phyloP scores from a whole-genome alignment of 148 eudicot genomes.

The Spergularia bocconei region DNA sequence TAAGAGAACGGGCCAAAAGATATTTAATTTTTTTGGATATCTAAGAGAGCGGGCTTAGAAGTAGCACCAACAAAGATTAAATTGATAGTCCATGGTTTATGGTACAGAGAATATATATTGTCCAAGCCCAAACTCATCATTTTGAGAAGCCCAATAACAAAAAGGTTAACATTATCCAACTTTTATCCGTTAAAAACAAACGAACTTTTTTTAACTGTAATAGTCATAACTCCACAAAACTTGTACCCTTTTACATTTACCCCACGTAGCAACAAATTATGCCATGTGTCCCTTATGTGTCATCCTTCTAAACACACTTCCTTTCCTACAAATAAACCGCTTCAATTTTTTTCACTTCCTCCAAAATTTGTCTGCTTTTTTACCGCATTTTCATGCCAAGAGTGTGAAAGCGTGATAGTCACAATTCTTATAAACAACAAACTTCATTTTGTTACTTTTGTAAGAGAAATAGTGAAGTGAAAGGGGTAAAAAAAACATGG shows the following conservation, averaged over 20 bases:
- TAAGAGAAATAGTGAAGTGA: background rate
- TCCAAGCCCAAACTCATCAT: no score
- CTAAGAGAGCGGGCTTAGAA: no score
- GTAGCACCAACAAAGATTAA: no score
- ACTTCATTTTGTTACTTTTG: background rate
- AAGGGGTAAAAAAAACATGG: constrained; percentile 35
- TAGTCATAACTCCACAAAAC: constrained; percentile 2
- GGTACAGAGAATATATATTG: no score
- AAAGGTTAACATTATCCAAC: background rate
- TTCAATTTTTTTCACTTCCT: background rate
- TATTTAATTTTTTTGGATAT: no score
- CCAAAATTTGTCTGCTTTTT: background rate
- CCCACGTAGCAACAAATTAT: constrained; percentile 39
- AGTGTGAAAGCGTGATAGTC: no score
- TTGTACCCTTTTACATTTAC: constrained; percentile 31
- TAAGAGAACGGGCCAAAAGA: no score
- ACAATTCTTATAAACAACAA: background rate
- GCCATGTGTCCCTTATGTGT: constrained; percentile 41
- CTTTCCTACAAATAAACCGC: constrained; percentile 2
- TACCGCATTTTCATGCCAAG: constrained; percentile 1
- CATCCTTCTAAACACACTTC: constrained; percentile 15
- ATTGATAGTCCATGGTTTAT: no score
- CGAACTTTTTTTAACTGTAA: background rate
- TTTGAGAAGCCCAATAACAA: background rate
- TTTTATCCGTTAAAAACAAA: background rate